Evolutionary conservation across 495 filamentous ascomycete species (phyloP), one percentile per base, ranked within the genome.

Genomic region (Xylaria bambusicola): DNA sequence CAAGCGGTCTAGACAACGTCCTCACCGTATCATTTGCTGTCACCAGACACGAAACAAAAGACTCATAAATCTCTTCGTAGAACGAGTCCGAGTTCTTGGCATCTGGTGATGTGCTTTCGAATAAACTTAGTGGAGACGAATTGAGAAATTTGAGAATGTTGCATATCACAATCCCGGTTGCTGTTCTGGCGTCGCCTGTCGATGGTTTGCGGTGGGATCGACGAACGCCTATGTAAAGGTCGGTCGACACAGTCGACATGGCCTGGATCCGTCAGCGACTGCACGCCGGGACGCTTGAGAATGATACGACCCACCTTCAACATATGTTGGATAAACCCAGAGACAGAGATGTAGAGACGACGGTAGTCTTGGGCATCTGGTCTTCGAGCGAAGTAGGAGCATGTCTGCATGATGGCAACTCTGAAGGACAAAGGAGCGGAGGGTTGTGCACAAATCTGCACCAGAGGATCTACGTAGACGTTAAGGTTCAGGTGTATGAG

Each of bases 371-470:
- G 71, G 27, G 78, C 66, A 46, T 80, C 75, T 23, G 71, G 71
- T 61, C 80, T 72, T 59, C 79, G 73, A 26, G 79, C 80, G 71
- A 83, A 81, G 60, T 84, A 75, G 23, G 79, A 80, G 60, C 80
- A 83, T 4, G 76, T 78, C 60, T 83, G 80, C 36, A 87, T 82
- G 6, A 83, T 74, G 6, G 83, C 78, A 49, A 86, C 80, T 67
- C 84, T 86, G 68, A 85, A 86, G 29, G 74, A 75, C 36, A 79
- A 73, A n/a, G 85, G 83, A 6, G 84, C 73, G 36, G 74, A 80
- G 27, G 78, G 66, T 45, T 79, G 73, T 42, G 86, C 73, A 52
- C 84, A 87, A 15, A 75, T 63, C 35, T 80, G 76, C 6, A 80
- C 74, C 26, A 87, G 71, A 26, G 73, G 73, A 26, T 82, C 80